These are phyloP conservation scores for Lumnitzera littorea DNA, from an alignment of 345 rosid species.

Conservation along the genomic window DNA sequence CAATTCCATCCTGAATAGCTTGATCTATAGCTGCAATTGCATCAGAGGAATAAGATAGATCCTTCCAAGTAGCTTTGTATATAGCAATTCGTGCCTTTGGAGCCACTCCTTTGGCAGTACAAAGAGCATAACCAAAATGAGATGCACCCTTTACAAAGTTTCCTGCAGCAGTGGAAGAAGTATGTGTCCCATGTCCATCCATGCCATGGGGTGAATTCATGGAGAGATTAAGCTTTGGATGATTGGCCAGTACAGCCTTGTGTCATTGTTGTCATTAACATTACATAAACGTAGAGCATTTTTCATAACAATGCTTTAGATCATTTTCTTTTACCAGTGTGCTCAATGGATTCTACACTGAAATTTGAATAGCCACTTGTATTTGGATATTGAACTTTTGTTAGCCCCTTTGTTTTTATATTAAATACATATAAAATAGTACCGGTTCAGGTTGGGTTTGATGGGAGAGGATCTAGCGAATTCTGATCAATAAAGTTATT, in stretches of 20 bases:
- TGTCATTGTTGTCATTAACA: background rate
- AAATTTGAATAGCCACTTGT: too few relatives aligned
- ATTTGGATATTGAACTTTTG: too few relatives aligned
- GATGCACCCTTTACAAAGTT: conserved; percentile 26
- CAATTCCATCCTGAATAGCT: conserved; percentile 40
- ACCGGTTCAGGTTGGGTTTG: too few relatives aligned
- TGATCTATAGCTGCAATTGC: conserved; percentile 45
- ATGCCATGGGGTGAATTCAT: conserved; percentile 25
- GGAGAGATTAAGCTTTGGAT: conserved; percentile 15
- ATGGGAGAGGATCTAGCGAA: too few relatives aligned
- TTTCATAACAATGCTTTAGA: too few relatives aligned
- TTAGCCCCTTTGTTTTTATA: too few relatives aligned
- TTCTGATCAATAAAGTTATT: too few relatives aligned
- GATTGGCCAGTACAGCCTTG: conserved; percentile 28
- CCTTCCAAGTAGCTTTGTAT: conserved; percentile 31
- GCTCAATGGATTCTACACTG: too few relatives aligned
- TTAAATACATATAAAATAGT: too few relatives aligned
- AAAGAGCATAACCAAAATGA: conserved; percentile 36
- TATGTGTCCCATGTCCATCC: conserved; percentile 41
- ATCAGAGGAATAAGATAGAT: conserved; percentile 28
- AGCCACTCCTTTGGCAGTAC: conserved; percentile 30
- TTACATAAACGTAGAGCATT: too few relatives aligned
- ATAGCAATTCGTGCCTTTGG: conserved; percentile 31
- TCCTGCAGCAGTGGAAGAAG: conserved; percentile 44
- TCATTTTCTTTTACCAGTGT: too few relatives aligned